Percentiles rank a stretch among this genome's conserved stretches.
Evolutionary conservation across 2,329 filamentous ascomycete genomes (phyloP).

Genomic region (Apiospora malaysiana): DNA sequence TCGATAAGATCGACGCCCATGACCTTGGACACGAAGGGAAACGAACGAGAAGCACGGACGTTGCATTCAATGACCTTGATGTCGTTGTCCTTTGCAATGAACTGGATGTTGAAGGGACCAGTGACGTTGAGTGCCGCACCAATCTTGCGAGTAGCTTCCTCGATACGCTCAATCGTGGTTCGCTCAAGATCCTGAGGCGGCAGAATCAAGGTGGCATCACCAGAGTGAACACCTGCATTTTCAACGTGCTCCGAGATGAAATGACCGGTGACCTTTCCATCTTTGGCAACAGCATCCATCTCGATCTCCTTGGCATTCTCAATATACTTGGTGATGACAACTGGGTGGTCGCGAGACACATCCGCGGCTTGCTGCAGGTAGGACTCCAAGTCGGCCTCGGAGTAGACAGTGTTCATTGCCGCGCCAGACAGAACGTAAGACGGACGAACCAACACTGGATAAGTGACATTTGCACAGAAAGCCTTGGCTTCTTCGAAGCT

Average conservation of each 20-base stretch:
- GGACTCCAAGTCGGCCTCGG: conserved; percentile 85
- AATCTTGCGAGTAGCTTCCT: conserved; percentile 95
- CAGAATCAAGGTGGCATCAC: conserved; percentile 93
- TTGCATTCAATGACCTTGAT: conserved; percentile 99
- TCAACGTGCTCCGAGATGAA: conserved; percentile 99
- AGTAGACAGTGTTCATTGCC: conserved; percentile 99
- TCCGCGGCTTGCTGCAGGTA: conserved; percentile 91
- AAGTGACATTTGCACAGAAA: conserved; percentile 88
- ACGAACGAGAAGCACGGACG: conserved; percentile 92
- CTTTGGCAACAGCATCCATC: conserved; percentile 95
- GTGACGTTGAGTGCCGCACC: conserved; percentile 93
- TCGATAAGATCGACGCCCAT: conserved; percentile 98
- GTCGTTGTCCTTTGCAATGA: conserved; percentile 99
- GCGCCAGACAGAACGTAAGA: conserved; percentile 97
- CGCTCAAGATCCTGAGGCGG: conserved; percentile 91
- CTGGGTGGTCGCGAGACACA: conserved; percentile 92
- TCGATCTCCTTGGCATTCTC: conserved; percentile 99
- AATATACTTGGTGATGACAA: conserved; percentile 99
- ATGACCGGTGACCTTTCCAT: conserved; percentile 89
- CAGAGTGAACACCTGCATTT: conserved; percentile 97
- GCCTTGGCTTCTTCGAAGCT: conserved; percentile 87
- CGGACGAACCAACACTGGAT: conserved; percentile 92
- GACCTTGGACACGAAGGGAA: conserved; percentile 98
- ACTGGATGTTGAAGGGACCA: conserved; percentile 98
- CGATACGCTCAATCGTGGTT: conserved; percentile 89